phyloP scores from a whole-genome alignment of 179 eudicot genomes.

The Gypsophila paniculata region DNA sequence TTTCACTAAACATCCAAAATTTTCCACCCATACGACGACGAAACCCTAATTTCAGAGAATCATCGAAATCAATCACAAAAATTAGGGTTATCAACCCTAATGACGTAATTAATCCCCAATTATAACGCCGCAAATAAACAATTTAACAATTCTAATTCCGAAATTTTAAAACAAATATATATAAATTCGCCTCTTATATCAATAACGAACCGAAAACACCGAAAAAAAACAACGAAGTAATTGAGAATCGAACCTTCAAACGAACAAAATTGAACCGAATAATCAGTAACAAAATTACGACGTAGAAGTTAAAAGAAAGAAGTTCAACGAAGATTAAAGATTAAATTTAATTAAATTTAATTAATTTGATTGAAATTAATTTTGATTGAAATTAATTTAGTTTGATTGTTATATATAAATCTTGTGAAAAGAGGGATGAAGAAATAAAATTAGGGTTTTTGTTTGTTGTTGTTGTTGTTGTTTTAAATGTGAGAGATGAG shows the following conservation, averaged over 20 bases:
- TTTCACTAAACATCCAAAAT: neutral
- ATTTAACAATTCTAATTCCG: neutral
- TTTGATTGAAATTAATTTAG: no score
- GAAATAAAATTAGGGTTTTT: conserved; percentile 28
- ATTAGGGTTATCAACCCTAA: conserved; percentile 24
- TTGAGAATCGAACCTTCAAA: neutral
- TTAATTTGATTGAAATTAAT: no score
- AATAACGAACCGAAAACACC: neutral
- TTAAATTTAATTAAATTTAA: no score
- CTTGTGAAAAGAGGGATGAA: neutral
- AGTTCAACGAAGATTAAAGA: no score
- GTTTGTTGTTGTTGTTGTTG: conserved; percentile 1
- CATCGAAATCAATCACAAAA: neutral
- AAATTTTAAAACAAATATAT: neutral
- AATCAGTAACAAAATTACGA: no score
- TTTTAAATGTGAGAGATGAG: conserved; percentile 17
- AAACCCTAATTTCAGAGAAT: conserved; percentile 21
- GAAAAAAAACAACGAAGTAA: neutral
- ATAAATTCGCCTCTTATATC: neutral
- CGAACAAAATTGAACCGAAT: neutral
- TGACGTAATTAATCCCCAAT: neutral
- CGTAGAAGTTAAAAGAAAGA: no score
- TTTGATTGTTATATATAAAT: neutral
- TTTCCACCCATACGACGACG: neutral
- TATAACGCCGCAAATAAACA: conserved; percentile 13